Evolutionary conservation across 805 yeast genomes (phyloP), one percentile per base, ranked within the genome.

Genomic region (Starmerella geochares): DNA sequence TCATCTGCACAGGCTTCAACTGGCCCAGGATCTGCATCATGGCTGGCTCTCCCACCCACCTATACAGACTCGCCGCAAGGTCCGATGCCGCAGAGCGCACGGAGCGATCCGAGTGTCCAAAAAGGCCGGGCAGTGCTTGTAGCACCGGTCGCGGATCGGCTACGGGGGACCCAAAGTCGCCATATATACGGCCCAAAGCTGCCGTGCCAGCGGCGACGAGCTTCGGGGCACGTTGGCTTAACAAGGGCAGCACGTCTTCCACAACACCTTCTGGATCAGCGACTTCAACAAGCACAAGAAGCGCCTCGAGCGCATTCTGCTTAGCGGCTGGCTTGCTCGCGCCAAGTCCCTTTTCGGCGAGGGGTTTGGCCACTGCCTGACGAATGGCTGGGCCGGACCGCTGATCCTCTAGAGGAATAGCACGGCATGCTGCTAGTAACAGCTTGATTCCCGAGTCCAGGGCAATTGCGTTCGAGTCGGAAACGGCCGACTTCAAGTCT

Each of bases 1-100:
- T 83, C 65, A 86, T 90, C 65, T 90, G 97, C 19, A 87, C 86
- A 0, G 96, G 95, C 63, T 90, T 92, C 66, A 92, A 72, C 24
- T 78, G 79, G 14, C 35, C 46, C 49, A 86, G 76, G 35, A 86
- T 66, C 0, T 80, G 62, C 14, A 73, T 71, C 47, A 79, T 79
- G 36, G 86, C 67, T 0, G 77, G 64, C 19, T 67, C 75, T 2
- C 94, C 92, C 62, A 83, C 73, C 83, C 92, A 84, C 50, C 78
- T 76, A 63, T 80, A 79, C 24, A 88, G 62, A 49, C 79, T 83
- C 4, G 85, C 77, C 0, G 87, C 71, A 55, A 90, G 69, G 38
- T 72, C 70, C 4, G 81, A 73, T 2, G 96, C 78, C 62, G 84
- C 94, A 1, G 79, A 76, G 61, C 98, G 76, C 7, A 92, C 96